These are phyloP conservation scores for Lasiodiplodia hormozganensis DNA, from an alignment of 2,329 filamentous ascomycete genomes.

Conservation along the genomic window DNA sequence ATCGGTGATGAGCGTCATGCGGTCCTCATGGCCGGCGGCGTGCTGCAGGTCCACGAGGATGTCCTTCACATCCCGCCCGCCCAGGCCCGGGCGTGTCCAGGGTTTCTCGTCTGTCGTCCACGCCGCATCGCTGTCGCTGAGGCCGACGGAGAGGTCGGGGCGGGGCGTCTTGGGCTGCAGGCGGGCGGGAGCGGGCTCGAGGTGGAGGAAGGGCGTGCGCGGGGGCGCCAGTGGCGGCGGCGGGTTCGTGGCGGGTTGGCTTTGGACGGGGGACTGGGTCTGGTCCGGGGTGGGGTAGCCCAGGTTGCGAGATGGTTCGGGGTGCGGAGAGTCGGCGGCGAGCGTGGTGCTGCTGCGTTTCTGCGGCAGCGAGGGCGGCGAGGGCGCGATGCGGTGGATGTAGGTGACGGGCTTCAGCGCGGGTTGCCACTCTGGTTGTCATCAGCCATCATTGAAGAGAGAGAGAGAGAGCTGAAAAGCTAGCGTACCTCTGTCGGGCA, in stretches of 20 bases:
- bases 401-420: not conserved
- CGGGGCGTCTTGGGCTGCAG: slow-evolving; percentile 5
- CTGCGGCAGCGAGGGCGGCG: not conserved
- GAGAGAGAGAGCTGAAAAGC: too few species aligned
- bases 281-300: slow-evolving; percentile 1
- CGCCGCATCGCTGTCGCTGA: not conserved
- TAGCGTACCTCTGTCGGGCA: not conserved
- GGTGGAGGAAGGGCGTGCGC: not conserved
- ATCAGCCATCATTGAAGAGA: too few species aligned
- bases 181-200: slow-evolving; percentile 9
- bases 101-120: not conserved
- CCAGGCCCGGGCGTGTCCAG: not conserved
- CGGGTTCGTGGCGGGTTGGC: not conserved
- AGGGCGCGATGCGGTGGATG: not conserved
- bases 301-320: not conserved
- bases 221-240: not conserved
- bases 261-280: not conserved
- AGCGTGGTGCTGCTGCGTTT: not conserved
- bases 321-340: not conserved
- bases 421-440: not conserved
- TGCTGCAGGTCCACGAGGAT: not conserved
- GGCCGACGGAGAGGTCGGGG: not conserved
- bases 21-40: not conserved
- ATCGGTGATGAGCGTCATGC: not conserved
- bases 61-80: not conserved